Base-by-base conservation (phyloP, 352 stramenopile species). In the Phytophthora macrochlamydospora region DNA sequence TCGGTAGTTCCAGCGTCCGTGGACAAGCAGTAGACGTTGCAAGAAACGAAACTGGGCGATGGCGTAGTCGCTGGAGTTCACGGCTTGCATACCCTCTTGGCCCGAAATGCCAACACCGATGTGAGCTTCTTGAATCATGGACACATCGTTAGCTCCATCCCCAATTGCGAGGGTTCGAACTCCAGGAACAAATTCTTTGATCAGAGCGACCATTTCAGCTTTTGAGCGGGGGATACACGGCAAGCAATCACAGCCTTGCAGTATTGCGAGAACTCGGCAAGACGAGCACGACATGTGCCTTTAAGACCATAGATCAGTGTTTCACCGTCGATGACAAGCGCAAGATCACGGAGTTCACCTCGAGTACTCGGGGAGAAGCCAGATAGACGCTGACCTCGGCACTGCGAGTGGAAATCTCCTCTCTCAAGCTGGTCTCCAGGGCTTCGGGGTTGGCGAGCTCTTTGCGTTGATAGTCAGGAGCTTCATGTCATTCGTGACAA, bases 81-180 rank as follows among this genome's bases (percentile, higher is more conserved):
- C 94, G 5, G 94, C 90, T 65, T 98, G 95, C 69, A 97, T 85
- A 13, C 94, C 94, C 70, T 98, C 94, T 63, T 97, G 90, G 0
- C 94, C 94, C 2, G 78, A 93, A 46, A 98, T 98, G 2, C 93
- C 94, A 7, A 98, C 83, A 35, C 93, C 93, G 24, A 98, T 79
- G 55, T 98, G 87, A 18, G 90, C 93, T 67, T 93, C 86, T 73
- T 98, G 91, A 53, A 98, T 98, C 95, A 98, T 98, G 12, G 89
- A 91, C 2, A 98, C 95, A 60, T 98, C 95, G 62, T 98, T 98
- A 1, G 95, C 95, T 43, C 95, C 95, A 62, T 98, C 95, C 30
- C 95, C 93, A 45, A 98, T 98, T 18, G 90, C 83, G 2, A 98
- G 75, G 14, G 90, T 98, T 7, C 81, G 79, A 7, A 90, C 81